Evolutionary conservation across 805 yeast species (phyloP).

Genomic region (Saturnispora galanensis): DNA sequence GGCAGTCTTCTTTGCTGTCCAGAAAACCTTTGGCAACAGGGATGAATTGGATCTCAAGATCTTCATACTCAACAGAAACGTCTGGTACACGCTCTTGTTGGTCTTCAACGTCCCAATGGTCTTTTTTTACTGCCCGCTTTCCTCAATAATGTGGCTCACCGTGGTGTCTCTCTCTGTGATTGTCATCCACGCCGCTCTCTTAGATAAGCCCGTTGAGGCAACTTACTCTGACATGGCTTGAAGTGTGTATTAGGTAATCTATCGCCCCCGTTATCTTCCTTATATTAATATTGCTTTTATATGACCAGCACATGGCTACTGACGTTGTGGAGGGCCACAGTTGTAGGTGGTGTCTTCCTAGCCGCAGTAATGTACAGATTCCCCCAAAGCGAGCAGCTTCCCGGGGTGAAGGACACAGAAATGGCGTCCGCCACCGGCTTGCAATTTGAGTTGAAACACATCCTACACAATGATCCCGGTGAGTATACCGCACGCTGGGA

Average conservation of each 20-base stretch:
- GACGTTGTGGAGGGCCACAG: too few species aligned
- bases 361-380: too few species aligned
- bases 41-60: constrained; percentile 28
- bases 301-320: neutral
- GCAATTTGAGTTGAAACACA: constrained; percentile 38
- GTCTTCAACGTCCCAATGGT: constrained; percentile 43
- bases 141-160: constrained; percentile 84
- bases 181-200: constrained; percentile 75
- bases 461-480: constrained; percentile 52
- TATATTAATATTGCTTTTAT: neutral
- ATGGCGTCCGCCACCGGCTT: neutral
- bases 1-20: constrained; percentile 35
- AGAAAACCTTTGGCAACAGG: constrained; percentile 21
- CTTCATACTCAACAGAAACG: constrained; percentile 63
- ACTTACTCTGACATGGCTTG: constrained; percentile 68
- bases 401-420: too few species aligned
- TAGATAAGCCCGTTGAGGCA: constrained; percentile 94
- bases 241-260: neutral
- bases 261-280: neutral
- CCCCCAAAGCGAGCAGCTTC: too few species aligned
- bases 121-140: constrained; percentile 78
- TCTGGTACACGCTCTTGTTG: constrained; percentile 74
- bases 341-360: too few species aligned
- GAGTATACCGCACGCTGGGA: constrained; percentile 33
- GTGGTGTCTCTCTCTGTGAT: constrained; percentile 77